phyloP scores from a whole-genome alignment of 192 early-diverging fungal genomes.

The Backusella parvicylindrica region DNA sequence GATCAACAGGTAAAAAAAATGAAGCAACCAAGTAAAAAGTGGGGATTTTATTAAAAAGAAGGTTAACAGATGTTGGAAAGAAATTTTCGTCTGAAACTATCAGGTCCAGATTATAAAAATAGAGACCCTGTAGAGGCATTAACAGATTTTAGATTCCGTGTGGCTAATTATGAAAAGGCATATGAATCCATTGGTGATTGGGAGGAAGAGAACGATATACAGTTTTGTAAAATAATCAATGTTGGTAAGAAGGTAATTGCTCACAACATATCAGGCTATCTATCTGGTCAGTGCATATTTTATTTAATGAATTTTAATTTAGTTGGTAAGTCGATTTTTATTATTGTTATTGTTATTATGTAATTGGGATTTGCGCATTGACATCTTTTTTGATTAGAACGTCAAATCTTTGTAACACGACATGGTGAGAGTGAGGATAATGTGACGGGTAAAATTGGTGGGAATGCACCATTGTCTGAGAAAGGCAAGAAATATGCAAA shows the following conservation, averaged over 20 bases:
- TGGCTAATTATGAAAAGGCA: slow-evolving; percentile 90
- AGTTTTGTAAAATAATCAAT: slow-evolving; percentile 95
- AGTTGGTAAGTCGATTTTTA: slow-evolving; percentile 40
- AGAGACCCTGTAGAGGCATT: slow-evolving; percentile 80
- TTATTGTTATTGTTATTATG: background rate
- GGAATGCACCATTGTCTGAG: slow-evolving; percentile 54
- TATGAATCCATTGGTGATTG: slow-evolving; percentile 82
- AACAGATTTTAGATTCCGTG: slow-evolving; percentile 80
- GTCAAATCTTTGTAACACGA: slow-evolving; percentile 87
- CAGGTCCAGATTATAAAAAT: slow-evolving; percentile 91
- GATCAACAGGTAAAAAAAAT: slow-evolving; percentile 49
- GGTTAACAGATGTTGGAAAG: slow-evolving; percentile 58
- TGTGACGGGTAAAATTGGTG: slow-evolving; percentile 74
- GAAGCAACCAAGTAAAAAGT: slow-evolving; percentile 13
- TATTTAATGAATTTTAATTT: slow-evolving; percentile 99
- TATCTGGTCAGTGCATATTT: slow-evolving; percentile 92
- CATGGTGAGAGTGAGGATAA: slow-evolving; percentile 95
- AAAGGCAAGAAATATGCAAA: slow-evolving; percentile 67
- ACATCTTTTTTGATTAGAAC: slow-evolving; percentile 33
- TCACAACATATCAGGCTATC: slow-evolving; percentile 90
- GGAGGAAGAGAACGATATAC: slow-evolving; percentile 77
- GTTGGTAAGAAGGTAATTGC: slow-evolving; percentile 96
- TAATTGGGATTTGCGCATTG: background rate
- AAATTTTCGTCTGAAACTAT: slow-evolving; percentile 88
- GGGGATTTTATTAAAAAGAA: slow-evolving; percentile 20